phyloP scores from a whole-genome alignment of 2,329 filamentous ascomycete genomes.

The Paecilomyces variotii region DNA sequence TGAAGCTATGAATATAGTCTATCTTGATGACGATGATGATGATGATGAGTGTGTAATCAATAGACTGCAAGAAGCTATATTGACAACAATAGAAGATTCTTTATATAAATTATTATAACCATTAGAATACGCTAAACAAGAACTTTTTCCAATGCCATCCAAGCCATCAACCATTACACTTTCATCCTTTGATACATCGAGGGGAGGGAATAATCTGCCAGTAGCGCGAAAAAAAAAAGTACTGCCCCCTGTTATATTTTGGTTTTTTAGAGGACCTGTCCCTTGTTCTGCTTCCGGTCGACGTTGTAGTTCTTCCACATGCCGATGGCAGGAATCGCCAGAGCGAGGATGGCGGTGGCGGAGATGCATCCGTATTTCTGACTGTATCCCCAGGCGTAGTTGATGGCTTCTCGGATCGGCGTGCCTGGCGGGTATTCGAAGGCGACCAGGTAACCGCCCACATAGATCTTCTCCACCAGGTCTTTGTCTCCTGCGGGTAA shows the following conservation, averaged over 20 bases:
- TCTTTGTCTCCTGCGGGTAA: constrained; percentile 33
- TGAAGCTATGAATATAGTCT: too few species aligned
- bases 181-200: not conserved
- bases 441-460: constrained; percentile 20
- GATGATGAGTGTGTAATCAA: not conserved
- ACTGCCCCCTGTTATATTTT: not conserved
- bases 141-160: not conserved
- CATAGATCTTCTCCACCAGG: constrained; percentile 14
- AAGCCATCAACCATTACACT: not conserved
- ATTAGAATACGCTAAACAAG: not conserved
- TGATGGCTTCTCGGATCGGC: constrained; percentile 24
- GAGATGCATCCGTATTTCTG: constrained; percentile 30
- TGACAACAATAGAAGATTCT: not conserved
- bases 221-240: not conserved
- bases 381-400: constrained; percentile 30
- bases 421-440: constrained; percentile 21
- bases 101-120: not conserved
- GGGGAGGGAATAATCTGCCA: not conserved
- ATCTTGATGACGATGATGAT: too few species aligned
- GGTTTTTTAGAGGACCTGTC: constrained; percentile 16
- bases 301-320: constrained; percentile 34
- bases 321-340: constrained; percentile 26
- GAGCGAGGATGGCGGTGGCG: constrained; percentile 23
- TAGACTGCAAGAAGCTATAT: not conserved
- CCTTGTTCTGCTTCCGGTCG: constrained; percentile 34